A percentile compares a stretch with the other conserved stretches of the same genome.
Evolutionary conservation across 2,329 filamentous ascomycete species (phyloP).

Genomic region (Atkinsonella hypoxylon): DNA sequence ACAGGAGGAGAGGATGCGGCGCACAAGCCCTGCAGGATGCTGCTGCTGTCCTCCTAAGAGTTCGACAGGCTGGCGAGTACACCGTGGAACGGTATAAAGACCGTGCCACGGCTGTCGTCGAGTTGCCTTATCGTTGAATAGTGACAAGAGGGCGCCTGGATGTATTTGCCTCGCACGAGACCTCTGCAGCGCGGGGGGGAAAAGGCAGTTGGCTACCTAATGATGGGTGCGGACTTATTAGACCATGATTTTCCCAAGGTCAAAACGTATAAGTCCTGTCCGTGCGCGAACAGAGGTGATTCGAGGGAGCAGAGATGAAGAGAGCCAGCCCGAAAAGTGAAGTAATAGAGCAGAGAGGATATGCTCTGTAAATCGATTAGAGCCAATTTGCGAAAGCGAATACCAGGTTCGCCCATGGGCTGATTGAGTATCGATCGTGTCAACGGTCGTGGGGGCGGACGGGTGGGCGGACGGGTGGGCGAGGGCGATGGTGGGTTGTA

Average conservation of each 20-base stretch:
- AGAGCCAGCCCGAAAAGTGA: no score
- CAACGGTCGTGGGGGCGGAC: neutral
- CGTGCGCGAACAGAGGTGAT: neutral
- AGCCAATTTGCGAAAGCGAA: neutral
- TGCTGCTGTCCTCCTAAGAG: conserved; percentile 7
- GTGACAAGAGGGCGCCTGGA: conserved; percentile 5
- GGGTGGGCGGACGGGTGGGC: no score
- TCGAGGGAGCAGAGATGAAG: neutral
- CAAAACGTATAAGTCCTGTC: neutral
- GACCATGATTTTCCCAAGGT: conserved; percentile 2
- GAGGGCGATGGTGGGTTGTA: neutral
- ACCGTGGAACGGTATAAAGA: conserved; percentile 28
- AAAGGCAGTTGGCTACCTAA: neutral
- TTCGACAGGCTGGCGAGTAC: conserved; percentile 11
- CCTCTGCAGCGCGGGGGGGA: neutral
- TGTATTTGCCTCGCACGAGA: conserved; percentile 7
- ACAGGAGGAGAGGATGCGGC: conserved; percentile 12
- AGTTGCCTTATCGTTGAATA: conserved; percentile 11
- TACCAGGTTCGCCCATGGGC: neutral
- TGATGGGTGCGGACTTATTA: neutral
- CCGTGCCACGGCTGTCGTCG: conserved; percentile 23
- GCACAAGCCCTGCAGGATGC: conserved; percentile 12
- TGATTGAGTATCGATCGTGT: neutral
- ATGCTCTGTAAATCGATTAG: neutral
- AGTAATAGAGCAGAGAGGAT: no score